Conservation (phyloP, 495 filamentous ascomycete species). For the Neurospora terricola region DNA sequence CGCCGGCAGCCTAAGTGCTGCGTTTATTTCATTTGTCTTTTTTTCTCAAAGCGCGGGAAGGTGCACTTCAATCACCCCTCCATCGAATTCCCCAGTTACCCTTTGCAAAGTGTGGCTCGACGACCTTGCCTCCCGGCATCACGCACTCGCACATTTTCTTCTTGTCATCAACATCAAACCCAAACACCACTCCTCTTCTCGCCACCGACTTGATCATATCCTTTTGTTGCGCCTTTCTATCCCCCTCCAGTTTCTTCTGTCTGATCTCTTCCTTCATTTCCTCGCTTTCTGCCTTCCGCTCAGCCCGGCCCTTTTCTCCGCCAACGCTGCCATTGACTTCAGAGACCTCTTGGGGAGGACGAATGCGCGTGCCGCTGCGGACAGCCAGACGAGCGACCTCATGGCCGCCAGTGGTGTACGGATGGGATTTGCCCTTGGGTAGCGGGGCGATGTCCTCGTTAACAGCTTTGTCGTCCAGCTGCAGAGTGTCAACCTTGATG, state of each 20-base stretch:
- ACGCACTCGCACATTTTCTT: constrained; percentile 16
- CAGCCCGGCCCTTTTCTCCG: constrained; percentile 32
- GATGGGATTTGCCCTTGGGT: background rate
- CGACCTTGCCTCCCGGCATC: constrained; percentile 29
- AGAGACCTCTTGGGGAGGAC: constrained; percentile 26
- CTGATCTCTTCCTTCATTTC: constrained; percentile 27
- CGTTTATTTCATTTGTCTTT: no score
- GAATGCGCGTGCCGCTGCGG: constrained; percentile 16
- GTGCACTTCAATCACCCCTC: constrained; percentile 25
- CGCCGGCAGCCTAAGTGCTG: no score
- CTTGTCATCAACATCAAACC: constrained; percentile 15
- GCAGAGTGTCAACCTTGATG: background rate
- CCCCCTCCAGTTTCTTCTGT: constrained; percentile 2
- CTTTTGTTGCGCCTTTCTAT: constrained; percentile 23
- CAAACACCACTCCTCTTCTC: constrained; percentile 37
- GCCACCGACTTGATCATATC: constrained; percentile 35
- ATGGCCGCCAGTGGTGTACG: background rate
- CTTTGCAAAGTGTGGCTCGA: constrained; percentile 36
- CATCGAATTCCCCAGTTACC: constrained; percentile 39
- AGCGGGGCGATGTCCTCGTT: background rate
- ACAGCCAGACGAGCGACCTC: constrained; percentile 1
- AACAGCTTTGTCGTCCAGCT: background rate
- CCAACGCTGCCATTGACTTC: constrained; percentile 35
- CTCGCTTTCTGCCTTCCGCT: constrained; percentile 26
- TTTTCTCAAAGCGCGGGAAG: no score